phyloP scores from a whole-genome alignment of 163 green algal genomes.

The Chlamydomonas reinhardtii region DNA sequence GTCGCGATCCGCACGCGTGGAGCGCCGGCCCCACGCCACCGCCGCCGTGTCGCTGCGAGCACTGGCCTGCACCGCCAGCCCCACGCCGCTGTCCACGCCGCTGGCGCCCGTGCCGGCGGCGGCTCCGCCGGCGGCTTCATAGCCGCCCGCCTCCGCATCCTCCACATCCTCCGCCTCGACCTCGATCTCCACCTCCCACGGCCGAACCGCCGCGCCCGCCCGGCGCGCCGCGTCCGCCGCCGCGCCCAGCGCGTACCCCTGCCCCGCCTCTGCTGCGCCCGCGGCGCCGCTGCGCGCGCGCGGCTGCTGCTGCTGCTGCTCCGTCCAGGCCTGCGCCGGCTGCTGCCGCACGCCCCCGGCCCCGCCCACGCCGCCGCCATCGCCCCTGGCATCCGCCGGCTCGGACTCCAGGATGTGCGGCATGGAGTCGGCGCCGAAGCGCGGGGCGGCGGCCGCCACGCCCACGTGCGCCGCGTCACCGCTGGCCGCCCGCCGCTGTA shows the following conservation, averaged over 20 bases:
- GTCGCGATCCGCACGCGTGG: not conserved
- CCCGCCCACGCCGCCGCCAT: no score
- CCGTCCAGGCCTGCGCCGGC: no score
- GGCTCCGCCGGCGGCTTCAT: not conserved
- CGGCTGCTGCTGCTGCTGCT: not conserved
- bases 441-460: no score
- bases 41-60: constrained; percentile 19
- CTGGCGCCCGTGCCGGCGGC: not conserved
- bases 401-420: no score
- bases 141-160: no score
- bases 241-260: not conserved
- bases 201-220: not conserved
- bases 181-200: not conserved
- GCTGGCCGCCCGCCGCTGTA: no score
- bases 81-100: not conserved
- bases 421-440: no score
- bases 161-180: not conserved
- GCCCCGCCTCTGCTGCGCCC: not conserved
- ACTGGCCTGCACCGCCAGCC: not conserved
- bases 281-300: not conserved
- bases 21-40: constrained; percentile 31
- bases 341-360: no score
- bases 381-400: no score
- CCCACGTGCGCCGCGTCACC: no score
- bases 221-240: not conserved